phyloP scores from a whole-genome alignment of 2,329 filamentous ascomycete species.

The Fonsecaea erecta region DNA sequence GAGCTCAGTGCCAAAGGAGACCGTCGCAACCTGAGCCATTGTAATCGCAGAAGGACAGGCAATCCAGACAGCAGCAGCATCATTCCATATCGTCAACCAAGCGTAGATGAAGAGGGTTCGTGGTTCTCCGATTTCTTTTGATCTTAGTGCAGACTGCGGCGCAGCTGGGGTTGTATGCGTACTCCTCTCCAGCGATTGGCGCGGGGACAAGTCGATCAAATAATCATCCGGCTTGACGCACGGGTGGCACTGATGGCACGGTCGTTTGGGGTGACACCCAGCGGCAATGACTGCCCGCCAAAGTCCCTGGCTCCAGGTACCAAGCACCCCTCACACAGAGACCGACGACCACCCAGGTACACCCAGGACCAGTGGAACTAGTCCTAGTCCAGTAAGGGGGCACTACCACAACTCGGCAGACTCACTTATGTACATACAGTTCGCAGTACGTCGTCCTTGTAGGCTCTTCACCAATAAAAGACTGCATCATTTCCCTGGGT shows the following conservation, averaged over 20 bases:
- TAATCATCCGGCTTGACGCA: conserved; percentile 5
- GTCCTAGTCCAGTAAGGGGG: no score
- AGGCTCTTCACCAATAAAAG: no score
- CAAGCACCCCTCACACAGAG: neutral
- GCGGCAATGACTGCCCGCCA: conserved; percentile 3
- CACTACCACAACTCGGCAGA: no score
- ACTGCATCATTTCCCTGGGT: no score
- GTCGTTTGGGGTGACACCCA: conserved; percentile 1
- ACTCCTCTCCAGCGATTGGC: conserved; percentile 19
- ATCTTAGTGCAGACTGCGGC: conserved; percentile 19
- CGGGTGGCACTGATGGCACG: neutral
- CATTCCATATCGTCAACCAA: conserved; percentile 15
- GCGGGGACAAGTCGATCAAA: conserved; percentile 11
- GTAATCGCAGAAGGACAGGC: conserved; percentile 13
- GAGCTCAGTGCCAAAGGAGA: conserved; percentile 81
- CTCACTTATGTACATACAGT: no score
- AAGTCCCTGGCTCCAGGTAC: neutral
- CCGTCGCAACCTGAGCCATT: conserved; percentile 37
- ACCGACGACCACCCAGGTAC: no score
- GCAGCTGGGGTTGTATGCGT: neutral
- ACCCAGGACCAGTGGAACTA: no score
- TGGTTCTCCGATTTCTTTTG: conserved; percentile 16
- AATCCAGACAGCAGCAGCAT: conserved; percentile 19
- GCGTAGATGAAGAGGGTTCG: neutral
- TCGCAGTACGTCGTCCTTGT: no score